Evolutionary conservation across 768 basidiomycete species (phyloP), one percentile per base, ranked within the genome.

Genomic region (Boletellus emodensis): DNA sequence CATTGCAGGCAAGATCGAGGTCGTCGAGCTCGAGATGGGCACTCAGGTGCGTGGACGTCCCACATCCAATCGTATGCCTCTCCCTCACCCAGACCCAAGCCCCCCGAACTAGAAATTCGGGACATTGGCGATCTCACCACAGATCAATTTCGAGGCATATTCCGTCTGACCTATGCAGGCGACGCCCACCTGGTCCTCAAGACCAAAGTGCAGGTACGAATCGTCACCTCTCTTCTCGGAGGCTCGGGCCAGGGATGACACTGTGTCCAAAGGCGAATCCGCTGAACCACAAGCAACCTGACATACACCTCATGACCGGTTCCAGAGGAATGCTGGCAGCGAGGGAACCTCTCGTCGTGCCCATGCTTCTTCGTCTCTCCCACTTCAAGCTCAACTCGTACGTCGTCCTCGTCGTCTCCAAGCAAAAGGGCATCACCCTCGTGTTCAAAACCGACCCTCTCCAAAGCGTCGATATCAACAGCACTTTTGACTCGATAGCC

Each of bases 371-470:
- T 44, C 90, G 94, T 13, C 85, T 99, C 5, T 96, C 94, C n/a
- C 83, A 91, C 64, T 91, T 99, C 72, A 85, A 84, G 54, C 85
- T 99, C 33, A 85, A 83, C 60, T 96, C 95, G 30, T 97, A 97
- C 63, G 90, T 99, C 60, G 94, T 98, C 57, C 84, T 99, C 51
- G 94, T 98, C 60, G 91, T 99, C 50, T 97, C 94, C 22, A 90
- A 91, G 58, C 91, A 94, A 66, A 97, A 97, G 64, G 96, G 96
- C 38, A 97, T 98, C 65, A 98, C 96, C 1, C 83, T 99, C 46
- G 96, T 98, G 22, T 99, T 99, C 83, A 98, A 98, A 74, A 98
- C 96, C 33, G 96, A 99, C 70, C 96, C 96, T 2, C 79, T 99
- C 35, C 94, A 99, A 71, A 90, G 92, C 57, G 94, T 99, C 46